Conservation (phyloP, 2,329 filamentous ascomycete species). For the Trichophyton schoenleinii region DNA sequence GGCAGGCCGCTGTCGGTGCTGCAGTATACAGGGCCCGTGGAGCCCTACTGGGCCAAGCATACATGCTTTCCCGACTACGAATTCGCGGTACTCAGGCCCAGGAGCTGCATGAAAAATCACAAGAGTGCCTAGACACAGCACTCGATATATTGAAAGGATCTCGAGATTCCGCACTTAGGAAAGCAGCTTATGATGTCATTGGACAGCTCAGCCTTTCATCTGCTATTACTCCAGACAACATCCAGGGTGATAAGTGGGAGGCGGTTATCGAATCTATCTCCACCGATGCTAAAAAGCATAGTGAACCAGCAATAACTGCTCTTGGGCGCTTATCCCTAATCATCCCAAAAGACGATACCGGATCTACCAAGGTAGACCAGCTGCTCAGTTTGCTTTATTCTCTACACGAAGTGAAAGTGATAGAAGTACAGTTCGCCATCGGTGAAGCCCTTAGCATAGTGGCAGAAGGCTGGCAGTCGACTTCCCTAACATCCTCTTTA, state of each 20-base stretch:
- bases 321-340: slow-evolving; percentile 61
- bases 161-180: slow-evolving; percentile 45
- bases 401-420: slow-evolving; percentile 71
- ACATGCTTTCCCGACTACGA: slow-evolving; percentile 44
- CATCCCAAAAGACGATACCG: slow-evolving; percentile 25
- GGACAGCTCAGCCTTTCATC: slow-evolving; percentile 51
- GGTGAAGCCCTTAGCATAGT: slow-evolving; percentile 76
- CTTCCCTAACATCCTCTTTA: slow-evolving; percentile 59
- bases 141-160: slow-evolving; percentile 42
- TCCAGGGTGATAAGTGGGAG: slow-evolving; percentile 24
- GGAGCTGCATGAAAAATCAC: slow-evolving; percentile 26
- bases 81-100: slow-evolving; percentile 34
- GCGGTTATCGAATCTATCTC: slow-evolving; percentile 51
- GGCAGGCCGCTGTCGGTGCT: slow-evolving; percentile 49
- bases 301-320: slow-evolving; percentile 68
- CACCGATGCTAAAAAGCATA: slow-evolving; percentile 61
- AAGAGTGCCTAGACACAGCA: slow-evolving; percentile 33
- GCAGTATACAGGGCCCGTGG: slow-evolving; percentile 49
- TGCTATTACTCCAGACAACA: slow-evolving; percentile 32
- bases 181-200: slow-evolving; percentile 45
- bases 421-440: slow-evolving; percentile 79
- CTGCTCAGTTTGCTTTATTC: slow-evolving; percentile 59
- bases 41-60: slow-evolving; percentile 46
- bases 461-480: slow-evolving; percentile 70
- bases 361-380: slow-evolving; percentile 26